Evolutionary conservation across 1,284 basidiomycete genomes (phyloP).

Genomic region (Fomitiporia mediterranea): DNA sequence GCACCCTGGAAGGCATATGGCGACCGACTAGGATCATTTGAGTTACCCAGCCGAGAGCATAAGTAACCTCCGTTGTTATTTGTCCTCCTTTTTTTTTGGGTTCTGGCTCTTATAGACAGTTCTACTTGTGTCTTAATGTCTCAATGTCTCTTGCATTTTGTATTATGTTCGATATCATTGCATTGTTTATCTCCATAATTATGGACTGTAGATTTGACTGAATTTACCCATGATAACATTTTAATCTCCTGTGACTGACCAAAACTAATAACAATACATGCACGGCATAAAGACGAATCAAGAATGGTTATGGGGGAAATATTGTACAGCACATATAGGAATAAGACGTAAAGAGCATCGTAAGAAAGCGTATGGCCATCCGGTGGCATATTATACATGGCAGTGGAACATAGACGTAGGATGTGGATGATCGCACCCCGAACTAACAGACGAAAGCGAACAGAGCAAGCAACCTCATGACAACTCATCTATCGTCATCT

Average conservation of each 20-base stretch:
- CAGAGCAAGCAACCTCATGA: too few relatives aligned
- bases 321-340: too few relatives aligned
- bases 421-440: too few relatives aligned
- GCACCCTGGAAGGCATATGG: conserved; percentile 20
- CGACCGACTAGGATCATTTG: conserved; percentile 18
- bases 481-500: conserved; percentile 20
- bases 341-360: too few relatives aligned
- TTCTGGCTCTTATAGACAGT: background rate
- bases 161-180: background rate
- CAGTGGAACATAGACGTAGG: too few relatives aligned
- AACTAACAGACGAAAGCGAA: too few relatives aligned
- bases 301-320: background rate
- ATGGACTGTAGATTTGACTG: background rate
- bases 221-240: background rate
- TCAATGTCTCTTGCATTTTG: background rate
- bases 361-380: too few relatives aligned
- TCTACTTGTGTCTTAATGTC: background rate
- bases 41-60: conserved; percentile 4
- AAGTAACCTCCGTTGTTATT: background rate
- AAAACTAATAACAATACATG: background rate
- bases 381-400: too few relatives aligned
- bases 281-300: background rate
- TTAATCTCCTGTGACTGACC: too few relatives aligned
- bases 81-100: background rate
- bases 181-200: background rate